Conservation (phyloP, 495 filamentous ascomycete species). For the Xylaria bambusicola region DNA sequence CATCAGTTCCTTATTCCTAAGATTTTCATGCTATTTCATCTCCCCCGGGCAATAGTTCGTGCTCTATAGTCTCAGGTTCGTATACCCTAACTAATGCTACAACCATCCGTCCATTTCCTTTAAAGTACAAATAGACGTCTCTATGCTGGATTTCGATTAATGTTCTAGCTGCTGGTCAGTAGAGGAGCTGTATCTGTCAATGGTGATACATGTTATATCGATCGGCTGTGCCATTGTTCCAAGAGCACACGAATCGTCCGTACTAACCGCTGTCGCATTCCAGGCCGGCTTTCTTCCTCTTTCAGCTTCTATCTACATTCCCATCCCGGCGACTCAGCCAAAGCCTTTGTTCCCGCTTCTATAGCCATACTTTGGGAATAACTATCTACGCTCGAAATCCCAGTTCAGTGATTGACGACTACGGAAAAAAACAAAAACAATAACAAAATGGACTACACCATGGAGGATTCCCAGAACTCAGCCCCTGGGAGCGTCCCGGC, state of each 20-base stretch:
- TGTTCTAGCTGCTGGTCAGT: neutral
- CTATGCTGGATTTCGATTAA: neutral
- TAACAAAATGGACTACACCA: conserved; percentile 61
- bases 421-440: neutral
- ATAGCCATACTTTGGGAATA: neutral
- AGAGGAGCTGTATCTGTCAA: neutral
- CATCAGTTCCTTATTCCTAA: conserved; percentile 8
- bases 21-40: neutral
- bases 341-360: neutral
- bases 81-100: conserved; percentile 27
- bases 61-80: conserved; percentile 25
- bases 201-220: neutral
- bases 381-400: neutral
- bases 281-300: conserved; percentile 23
- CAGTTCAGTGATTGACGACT: neutral
- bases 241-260: conserved; percentile 18
- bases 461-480: conserved; percentile 74
- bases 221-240: neutral
- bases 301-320: conserved; percentile 19
- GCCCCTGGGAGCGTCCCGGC: conserved; percentile 58
- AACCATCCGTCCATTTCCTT: neutral
- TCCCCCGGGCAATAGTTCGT: conserved; percentile 13
- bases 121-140: neutral
- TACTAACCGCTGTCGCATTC: conserved; percentile 29
- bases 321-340: neutral